Evolutionary conservation across 2,329 filamentous ascomycete genomes (phyloP).

Genomic region (Tolypocladium tundrense): DNA sequence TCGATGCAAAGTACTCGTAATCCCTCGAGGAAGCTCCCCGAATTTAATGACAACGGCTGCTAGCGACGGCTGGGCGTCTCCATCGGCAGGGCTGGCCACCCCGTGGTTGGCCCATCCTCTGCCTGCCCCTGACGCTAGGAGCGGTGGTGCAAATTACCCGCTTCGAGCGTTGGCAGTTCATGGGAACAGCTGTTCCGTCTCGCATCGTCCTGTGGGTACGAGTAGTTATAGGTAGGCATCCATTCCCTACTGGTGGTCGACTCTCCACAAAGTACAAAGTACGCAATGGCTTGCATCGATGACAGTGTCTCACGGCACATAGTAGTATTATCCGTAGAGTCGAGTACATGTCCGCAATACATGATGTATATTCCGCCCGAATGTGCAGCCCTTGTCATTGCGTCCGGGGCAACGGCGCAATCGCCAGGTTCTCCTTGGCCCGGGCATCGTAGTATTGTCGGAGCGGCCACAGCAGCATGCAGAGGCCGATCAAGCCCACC

Average conservation of each 20-base stretch:
- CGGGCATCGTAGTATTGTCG: not conserved
- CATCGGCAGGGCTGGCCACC: not conserved
- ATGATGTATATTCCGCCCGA: not conserved
- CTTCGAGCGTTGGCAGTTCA: too few relatives aligned
- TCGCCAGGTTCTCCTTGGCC: not conserved
- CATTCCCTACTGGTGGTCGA: too few relatives aligned
- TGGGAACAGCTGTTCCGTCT: too few relatives aligned
- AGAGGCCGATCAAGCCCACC: not conserved
- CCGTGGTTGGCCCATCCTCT: not conserved
- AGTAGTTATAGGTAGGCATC: too few relatives aligned
- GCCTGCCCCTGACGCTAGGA: not conserved
- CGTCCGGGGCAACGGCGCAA: not conserved
- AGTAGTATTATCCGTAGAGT: not conserved
- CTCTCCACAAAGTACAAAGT: not conserved
- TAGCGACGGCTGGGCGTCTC: not conserved
- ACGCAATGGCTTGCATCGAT: too few relatives aligned
- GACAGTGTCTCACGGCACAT: not conserved
- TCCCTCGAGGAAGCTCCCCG: not conserved
- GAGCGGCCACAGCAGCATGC: not conserved
- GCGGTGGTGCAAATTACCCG: not conserved
- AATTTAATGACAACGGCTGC: not conserved
- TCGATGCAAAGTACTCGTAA: too few relatives aligned
- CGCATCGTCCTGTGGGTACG: too few relatives aligned
- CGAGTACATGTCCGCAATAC: not conserved
- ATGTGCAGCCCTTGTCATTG: not conserved